Evolutionary conservation across 768 basidiomycete species (phyloP), one percentile per base, ranked within the genome.

Genomic region (Pisolithus tinctorius): DNA sequence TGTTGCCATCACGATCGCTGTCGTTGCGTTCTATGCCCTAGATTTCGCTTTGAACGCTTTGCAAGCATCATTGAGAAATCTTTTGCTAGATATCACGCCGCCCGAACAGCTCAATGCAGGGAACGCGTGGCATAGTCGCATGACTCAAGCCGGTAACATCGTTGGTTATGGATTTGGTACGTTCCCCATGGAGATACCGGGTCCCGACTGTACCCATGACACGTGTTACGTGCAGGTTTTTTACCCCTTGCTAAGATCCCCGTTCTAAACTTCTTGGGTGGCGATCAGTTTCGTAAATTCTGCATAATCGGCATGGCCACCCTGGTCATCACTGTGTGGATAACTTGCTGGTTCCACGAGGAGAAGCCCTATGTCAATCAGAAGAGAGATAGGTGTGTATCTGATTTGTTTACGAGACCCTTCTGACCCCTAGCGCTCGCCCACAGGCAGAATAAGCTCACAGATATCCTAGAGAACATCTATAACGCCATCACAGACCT

Each of bases 41-140:
- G 96, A 99, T 68, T 99, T 99, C 63, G 90, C 93, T n/a, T 77
- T 99, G 52, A 99, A 99, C 66, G 96, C 91, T 4, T 69, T 95
- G 43, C 92, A 95, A 76, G 91, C 90, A 2, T 95, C 93, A 10
- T 73, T 97, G 31, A 76, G 93, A 46, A 96, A 96, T 67, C 81
- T 99, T n/a, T 76, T 97, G 11, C 77, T 99, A 52, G 96, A 99
- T 64, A 72, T 95, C 47, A 82, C 91, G 0, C 94, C 96, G 6
- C 80, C 89, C 13, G 80, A 84, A 55, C 95, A 97, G 66, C 80
- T 97, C 11, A 93, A 86, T 50, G 78, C 83, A n/a, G 93, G 87
- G 4, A 99, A 98, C 70, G 96, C 96, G 31, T 99, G 95, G 93
- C 93, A 97, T 55, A 88, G 94, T 43, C 77, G 92, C 55, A 96